These are phyloP conservation scores for Lactarius hengduanensis DNA, from an alignment of 768 basidiomycete species.

Conservation along the genomic window DNA sequence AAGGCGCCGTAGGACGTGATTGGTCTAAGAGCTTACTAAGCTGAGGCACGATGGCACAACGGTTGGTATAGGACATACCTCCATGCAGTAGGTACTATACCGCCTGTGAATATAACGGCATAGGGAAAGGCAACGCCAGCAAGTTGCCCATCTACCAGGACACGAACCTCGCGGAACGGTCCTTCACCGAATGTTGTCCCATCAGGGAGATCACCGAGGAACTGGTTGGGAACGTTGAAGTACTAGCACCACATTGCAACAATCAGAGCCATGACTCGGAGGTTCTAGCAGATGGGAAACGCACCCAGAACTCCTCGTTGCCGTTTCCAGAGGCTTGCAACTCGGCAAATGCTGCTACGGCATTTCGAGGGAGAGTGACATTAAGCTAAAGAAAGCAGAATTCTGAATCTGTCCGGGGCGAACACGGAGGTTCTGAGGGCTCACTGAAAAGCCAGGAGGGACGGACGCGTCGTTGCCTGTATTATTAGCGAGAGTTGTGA, in stretches of 20 bases:
- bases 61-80: slow-evolving; percentile 40
- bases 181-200: slow-evolving; percentile 51
- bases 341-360: slow-evolving; percentile 66
- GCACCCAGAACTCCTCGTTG: slow-evolving; percentile 77
- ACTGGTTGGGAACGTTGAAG: slow-evolving; percentile 62
- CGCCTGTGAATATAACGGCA: slow-evolving; percentile 22
- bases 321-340: slow-evolving; percentile 66
- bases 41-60: background rate
- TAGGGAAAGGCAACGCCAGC: slow-evolving; percentile 61
- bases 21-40: slow-evolving; percentile 43
- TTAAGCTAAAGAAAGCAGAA: slow-evolving; percentile 45
- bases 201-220: slow-evolving; percentile 51
- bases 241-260: slow-evolving; percentile 44
- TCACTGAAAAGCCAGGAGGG: slow-evolving; percentile 69
- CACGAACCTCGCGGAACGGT: slow-evolving; percentile 61
- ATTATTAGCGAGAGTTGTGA: slow-evolving; percentile 60
- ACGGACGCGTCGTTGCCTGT: slow-evolving; percentile 72
- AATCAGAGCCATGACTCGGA: background rate
- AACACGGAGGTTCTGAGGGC: slow-evolving; percentile 17
- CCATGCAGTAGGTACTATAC: slow-evolving; percentile 65
- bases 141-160: slow-evolving; percentile 53
- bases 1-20: slow-evolving; percentile 41
- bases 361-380: slow-evolving; percentile 67
- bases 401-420: background rate
- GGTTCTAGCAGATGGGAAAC: slow-evolving; percentile 20